These are phyloP conservation scores for Phytophthora colocasiae DNA, from an alignment of 352 stramenopile genomes.

Conservation along the genomic window DNA sequence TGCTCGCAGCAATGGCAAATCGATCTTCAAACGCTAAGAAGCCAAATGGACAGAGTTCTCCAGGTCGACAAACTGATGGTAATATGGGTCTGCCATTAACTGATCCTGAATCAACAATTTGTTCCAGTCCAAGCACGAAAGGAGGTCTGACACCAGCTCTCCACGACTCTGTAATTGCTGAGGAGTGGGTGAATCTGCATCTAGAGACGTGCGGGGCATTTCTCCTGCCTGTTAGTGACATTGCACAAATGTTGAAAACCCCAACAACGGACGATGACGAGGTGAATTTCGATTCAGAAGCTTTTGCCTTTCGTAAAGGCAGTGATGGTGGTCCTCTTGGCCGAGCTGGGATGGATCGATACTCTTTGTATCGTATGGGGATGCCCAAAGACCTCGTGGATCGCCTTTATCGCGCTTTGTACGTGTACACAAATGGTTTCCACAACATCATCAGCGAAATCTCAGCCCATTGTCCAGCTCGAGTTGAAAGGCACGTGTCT, in stretches of 20 bases:
- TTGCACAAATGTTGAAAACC: conserved; percentile 27
- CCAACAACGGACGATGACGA: conserved; percentile 35
- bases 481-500: conserved; percentile 77
- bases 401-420: conserved; percentile 79
- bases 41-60: conserved; percentile 11
- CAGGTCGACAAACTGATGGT: background rate
- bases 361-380: conserved; percentile 71
- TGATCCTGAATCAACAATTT: conserved; percentile 3
- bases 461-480: conserved; percentile 66
- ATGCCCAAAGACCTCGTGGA: conserved; percentile 85
- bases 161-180: conserved; percentile 73
- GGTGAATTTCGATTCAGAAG: conserved; percentile 43
- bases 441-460: conserved; percentile 89
- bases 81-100: background rate
- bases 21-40: conserved; percentile 30
- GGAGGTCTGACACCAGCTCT: conserved; percentile 43
- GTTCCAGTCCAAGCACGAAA: conserved; percentile 30
- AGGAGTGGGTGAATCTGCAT: conserved; percentile 85
- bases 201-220: conserved; percentile 62
- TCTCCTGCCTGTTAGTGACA: conserved; percentile 58
- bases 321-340: conserved; percentile 49
- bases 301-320: conserved; percentile 57
- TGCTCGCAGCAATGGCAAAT: conserved; percentile 15
- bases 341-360: conserved; percentile 74
- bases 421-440: conserved; percentile 88